These are phyloP conservation scores for Amanita subjunquillea DNA, from an alignment of 768 basidiomycete species.

Conservation along the genomic window DNA sequence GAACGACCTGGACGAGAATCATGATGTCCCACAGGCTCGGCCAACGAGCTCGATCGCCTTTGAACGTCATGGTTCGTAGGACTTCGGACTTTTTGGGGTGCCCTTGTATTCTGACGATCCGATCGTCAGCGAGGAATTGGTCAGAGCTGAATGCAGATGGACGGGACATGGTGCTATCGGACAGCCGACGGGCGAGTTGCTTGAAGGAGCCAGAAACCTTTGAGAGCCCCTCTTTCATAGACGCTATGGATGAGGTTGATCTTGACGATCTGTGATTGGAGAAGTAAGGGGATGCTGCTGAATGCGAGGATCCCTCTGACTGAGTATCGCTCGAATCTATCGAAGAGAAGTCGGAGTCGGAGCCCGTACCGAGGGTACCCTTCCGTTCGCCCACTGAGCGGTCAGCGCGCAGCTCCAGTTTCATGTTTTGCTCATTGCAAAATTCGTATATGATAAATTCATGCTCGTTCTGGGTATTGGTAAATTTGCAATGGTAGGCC, in stretches of 20 bases:
- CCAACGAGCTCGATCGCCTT: neutral
- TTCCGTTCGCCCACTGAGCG: neutral
- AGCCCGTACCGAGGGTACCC: neutral
- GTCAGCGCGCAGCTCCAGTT: neutral
- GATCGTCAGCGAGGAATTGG: neutral
- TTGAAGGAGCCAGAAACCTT: neutral
- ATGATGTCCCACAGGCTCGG: slow-evolving; percentile 2
- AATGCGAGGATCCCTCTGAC: neutral
- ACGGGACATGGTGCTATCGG: neutral
- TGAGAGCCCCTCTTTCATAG: neutral
- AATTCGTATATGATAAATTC: neutral
- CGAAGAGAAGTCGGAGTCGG: neutral
- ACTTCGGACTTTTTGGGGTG: neutral
- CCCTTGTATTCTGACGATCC: neutral
- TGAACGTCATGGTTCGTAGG: neutral
- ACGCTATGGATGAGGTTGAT: neutral
- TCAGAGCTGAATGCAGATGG: neutral
- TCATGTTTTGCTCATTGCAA: neutral
- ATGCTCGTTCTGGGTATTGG: neutral
- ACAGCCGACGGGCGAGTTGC: neutral
- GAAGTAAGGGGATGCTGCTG: neutral
- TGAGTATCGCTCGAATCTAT: neutral
- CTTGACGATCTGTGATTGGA: neutral
- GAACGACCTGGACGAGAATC: neutral
- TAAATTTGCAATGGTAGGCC: neutral